Base-by-base conservation (phyloP, 179 eudicot genomes). In the Heliamphora pulchella region DNA sequence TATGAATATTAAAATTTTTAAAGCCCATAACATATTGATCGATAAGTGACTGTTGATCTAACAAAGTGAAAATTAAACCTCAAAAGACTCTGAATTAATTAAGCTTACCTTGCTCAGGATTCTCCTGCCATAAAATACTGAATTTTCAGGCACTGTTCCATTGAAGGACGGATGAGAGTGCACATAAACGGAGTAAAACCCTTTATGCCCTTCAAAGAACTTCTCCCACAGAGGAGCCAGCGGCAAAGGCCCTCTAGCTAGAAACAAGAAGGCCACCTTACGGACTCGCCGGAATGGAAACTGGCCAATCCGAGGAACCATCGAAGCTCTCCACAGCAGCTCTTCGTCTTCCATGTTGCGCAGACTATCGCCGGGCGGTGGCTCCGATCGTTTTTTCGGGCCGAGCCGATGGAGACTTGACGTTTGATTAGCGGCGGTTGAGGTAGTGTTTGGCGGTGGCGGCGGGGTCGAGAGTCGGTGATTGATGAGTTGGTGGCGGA, bases 291-390 rank as follows among this genome's bases (percentile, higher is more conserved):
- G 11, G 80, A 71, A 18, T 58, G 78, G 75, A 47, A 22, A 66
- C 51, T 63, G 11, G 2, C 43, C 0, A 73, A 76, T 31, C 39
- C 50, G 47, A 71, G 89, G 84, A 13, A 66, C 83, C 87, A 78
- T 84, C 9, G 92, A 89, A 44, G 97, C 97, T 69, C 86, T 85
- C 90, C 88, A 76, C 39, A 87, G 54, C 75, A 92, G 80, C 69
- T 88, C 97, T 0, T 85, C 82, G 22, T 92, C 97, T 2, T 69
- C 87, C 90, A 54, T 54, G 10, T 54, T 13, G 11, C 10, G 58
- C 58, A 54, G 31, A 31, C 31, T 7, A 8, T 2, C 15, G 2
- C 62, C 4, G 53, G 8, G 74, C 3, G 53, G 74, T 15, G 55
- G 74, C 31, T 8, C 13, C 58, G 10, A 54, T 8, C 10, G 8